Base-by-base conservation (phyloP, 768 basidiomycete genomes). In the Candolleomyces eurysporus region DNA sequence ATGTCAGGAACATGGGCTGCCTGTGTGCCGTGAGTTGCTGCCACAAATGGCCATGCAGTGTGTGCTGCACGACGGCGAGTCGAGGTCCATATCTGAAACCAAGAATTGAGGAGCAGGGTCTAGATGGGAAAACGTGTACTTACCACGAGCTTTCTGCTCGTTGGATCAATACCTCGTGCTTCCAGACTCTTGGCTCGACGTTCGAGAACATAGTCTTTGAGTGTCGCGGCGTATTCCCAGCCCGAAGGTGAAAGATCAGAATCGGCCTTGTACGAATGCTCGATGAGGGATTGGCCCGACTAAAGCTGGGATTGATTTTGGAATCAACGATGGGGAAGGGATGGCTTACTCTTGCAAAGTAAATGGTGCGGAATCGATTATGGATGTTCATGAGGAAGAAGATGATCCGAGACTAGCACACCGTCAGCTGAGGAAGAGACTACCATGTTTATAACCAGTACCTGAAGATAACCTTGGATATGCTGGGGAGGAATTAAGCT, bases 321-420 rank as follows among this genome's bases (percentile, higher is more conserved):
- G 45, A 58, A 57, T 22, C 36, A 36, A 36, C 11, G 10, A 56
- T 13, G 9, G 19, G 43, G 22, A 32, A 45, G 8, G 43, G 22
- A 32, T 40, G 8, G 40, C 4, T 8, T 70, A 97, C 96, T 45
- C 96, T 79, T 5, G 96, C 96, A 75, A 99, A 98, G 74, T 96
- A 98, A 64, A 99, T 99, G 51, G 90, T 94, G 21, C 96, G 83
- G 71, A 88, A 91, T 64, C 84, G 82, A 69, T 95, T 98, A 76
- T 99, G 96, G 52, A 99, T 98, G 72, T 99, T 99, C 97, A 98
- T 98, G 49, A 99, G 80, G 82, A 97, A 98, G 82, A 98, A 99
- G 26, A 98, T 92, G 61, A 98, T 95, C 62, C 96, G 80, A 2
- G 94, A 94, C 88, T 98, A 48, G 11, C 26, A 31, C 21, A 30